A percentile compares a stretch with the other conserved stretches of the same genome.
phyloP scores from a whole-genome alignment of 1,284 basidiomycete species.

The Ceratobasidium sp. region DNA sequence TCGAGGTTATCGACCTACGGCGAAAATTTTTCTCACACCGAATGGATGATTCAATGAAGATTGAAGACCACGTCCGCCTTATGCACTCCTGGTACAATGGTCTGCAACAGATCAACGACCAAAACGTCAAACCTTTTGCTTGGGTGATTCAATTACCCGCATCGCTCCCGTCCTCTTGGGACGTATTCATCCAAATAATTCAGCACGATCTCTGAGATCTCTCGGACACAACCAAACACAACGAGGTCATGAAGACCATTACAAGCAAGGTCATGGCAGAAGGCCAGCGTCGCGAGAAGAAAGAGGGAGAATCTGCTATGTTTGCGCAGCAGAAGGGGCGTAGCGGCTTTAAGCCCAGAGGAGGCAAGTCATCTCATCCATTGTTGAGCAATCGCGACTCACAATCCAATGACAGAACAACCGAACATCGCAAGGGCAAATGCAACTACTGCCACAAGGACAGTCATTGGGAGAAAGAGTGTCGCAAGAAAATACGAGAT shows the following conservation, averaged over 20 bases:
- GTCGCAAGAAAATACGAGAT: not conserved
- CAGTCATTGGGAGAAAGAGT: not conserved
- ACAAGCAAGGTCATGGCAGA: not conserved
- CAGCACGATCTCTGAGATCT: not conserved
- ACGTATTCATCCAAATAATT: not conserved
- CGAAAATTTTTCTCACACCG: not conserved
- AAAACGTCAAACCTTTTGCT: not conserved
- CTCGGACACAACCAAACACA: not conserved
- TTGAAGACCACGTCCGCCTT: not conserved
- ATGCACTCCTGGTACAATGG: not conserved
- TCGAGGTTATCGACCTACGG: not conserved
- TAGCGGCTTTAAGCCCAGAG: not conserved
- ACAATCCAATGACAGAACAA: no score
- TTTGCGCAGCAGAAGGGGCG: not conserved
- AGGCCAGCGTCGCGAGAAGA: not conserved
- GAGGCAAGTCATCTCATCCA: no score
- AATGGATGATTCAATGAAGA: not conserved
- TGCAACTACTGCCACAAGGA: not conserved
- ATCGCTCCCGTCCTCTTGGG: not conserved
- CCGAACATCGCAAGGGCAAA: not conserved
- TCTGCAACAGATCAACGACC: not conserved
- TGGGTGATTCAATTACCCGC: no score
- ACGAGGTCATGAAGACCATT: not conserved
- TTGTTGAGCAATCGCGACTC: no score
- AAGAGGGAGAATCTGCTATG: not conserved